A percentile compares a stretch with the other conserved stretches of the same genome.
These are phyloP conservation scores for Trichoderma afroharzianum DNA, from an alignment of 2,329 filamentous ascomycete genomes.

Conservation along the genomic window DNA sequence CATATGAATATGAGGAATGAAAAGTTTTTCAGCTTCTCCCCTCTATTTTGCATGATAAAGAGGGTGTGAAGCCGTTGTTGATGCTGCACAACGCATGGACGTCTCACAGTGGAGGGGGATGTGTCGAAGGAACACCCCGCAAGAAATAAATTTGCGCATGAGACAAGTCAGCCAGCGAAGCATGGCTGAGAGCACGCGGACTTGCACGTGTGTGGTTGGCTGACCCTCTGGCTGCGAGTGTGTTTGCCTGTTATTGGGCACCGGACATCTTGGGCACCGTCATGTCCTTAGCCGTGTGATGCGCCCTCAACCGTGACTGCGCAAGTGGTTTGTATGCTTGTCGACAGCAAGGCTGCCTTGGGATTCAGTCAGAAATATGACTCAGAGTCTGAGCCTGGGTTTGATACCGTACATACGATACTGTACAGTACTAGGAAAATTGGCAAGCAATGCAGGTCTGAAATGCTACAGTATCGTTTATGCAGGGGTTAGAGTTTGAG, in stretches of 20 bases:
- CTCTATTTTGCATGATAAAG: neutral
- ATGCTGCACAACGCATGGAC: constrained; percentile 2
- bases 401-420: neutral
- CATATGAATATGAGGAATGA: neutral
- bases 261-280: neutral
- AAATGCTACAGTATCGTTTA: neutral
- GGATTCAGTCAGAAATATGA: neutral
- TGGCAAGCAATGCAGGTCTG: neutral
- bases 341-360: neutral
- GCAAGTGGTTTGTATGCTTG: neutral
- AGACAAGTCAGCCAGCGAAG: constrained; percentile 3
- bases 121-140: neutral
- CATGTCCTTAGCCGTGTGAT: neutral
- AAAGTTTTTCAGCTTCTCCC: neutral
- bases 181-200: constrained; percentile 12
- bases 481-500: neutral
- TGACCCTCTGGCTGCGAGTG: constrained; percentile 3
- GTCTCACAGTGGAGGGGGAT: neutral
- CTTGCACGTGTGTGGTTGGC: constrained; percentile 5
- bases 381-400: neutral
- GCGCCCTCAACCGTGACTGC: neutral
- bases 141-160: neutral
- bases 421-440: neutral
- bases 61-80: constrained; percentile 4
- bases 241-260: constrained; percentile 8